Percentiles rank a stretch among this genome's conserved stretches.
Evolutionary conservation across 352 stramenopile species (phyloP).

Genomic region (Phytophthora chlamydospora): DNA sequence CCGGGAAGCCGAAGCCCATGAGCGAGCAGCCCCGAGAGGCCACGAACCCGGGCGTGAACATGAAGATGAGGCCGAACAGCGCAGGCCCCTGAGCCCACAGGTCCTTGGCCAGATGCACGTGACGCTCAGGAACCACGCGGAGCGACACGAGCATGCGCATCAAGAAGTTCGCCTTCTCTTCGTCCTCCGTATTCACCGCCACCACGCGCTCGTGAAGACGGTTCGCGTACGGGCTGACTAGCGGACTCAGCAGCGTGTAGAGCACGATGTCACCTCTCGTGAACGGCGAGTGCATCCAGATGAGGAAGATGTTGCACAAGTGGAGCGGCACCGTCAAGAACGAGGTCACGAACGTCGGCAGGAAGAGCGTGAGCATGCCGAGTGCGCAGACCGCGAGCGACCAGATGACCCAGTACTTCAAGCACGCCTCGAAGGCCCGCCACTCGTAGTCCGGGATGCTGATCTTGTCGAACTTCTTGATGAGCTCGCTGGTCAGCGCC

Average conservation of each 20-base stretch:
- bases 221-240: slow-evolving; percentile 81
- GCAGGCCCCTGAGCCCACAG: slow-evolving; percentile 82
- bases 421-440: slow-evolving; percentile 71
- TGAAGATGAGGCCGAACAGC: slow-evolving; percentile 78
- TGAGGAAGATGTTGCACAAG: slow-evolving; percentile 69
- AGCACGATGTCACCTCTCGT: slow-evolving; percentile 74
- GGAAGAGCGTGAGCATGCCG: slow-evolving; percentile 67
- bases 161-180: slow-evolving; percentile 66
- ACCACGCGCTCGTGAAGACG: slow-evolving; percentile 52
- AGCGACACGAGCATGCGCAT: slow-evolving; percentile 72
- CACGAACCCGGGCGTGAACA: slow-evolving; percentile 87
- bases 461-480: slow-evolving; percentile 42
- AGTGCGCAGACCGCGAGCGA: slow-evolving; percentile 52
- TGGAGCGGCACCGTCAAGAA: slow-evolving; percentile 65
- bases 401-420: slow-evolving; percentile 90
- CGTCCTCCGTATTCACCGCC: slow-evolving; percentile 23
- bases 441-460: slow-evolving; percentile 57
- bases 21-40: slow-evolving; percentile 74
- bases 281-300: slow-evolving; percentile 84
- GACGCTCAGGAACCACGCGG: slow-evolving; percentile 65
- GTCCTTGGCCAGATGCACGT: slow-evolving; percentile 76
- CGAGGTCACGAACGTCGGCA: slow-evolving; percentile 63
- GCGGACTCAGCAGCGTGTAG: slow-evolving; percentile 68
- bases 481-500: slow-evolving; percentile 24
- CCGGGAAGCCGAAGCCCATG: slow-evolving; percentile 84